Percentiles rank a stretch among this genome's conserved stretches.
Conservation (phyloP, 2,329 filamentous ascomycete species). For the Capronia americana region DNA sequence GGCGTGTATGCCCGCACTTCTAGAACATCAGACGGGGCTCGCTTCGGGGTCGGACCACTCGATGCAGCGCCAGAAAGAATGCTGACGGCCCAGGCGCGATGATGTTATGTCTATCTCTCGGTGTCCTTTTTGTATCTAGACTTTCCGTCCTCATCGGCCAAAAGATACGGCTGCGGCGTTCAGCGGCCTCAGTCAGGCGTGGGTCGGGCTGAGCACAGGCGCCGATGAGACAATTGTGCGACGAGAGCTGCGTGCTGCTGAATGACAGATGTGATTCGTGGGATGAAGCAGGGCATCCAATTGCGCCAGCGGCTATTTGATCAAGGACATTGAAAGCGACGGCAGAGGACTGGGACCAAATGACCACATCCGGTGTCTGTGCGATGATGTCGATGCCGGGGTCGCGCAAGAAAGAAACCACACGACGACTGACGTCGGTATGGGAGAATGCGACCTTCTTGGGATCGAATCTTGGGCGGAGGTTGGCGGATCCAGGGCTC, state of each 20-base stretch:
- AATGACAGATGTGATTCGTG: constrained; percentile 31
- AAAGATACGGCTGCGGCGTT: constrained; percentile 21
- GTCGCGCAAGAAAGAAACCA: not conserved
- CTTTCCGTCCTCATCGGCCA: not conserved
- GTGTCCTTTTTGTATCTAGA: constrained; percentile 4
- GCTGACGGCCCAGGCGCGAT: constrained; percentile 12
- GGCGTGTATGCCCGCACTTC: constrained; percentile 12
- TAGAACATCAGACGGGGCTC: constrained; percentile 12
- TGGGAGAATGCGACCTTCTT: not conserved
- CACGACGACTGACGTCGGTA: not conserved
- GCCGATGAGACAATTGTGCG: constrained; percentile 21
- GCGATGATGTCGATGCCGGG: constrained; percentile 1
- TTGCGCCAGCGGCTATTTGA: constrained; percentile 26
- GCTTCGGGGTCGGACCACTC: constrained; percentile 17
- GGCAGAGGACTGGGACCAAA: not conserved
- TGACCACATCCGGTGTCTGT: constrained; percentile 1
- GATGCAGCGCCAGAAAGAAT: constrained; percentile 13
- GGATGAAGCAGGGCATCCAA: constrained; percentile 28
- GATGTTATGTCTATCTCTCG: constrained; percentile 14
- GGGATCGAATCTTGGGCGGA: constrained; percentile 12
- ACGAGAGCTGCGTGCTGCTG: constrained; percentile 29
- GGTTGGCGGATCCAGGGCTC: constrained; percentile 1
- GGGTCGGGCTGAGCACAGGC: constrained; percentile 9
- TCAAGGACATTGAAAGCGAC: constrained; percentile 21
- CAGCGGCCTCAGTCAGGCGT: constrained; percentile 4